Conservation (phyloP, 768 basidiomycete species). For the Phlebiopsis flavidoalba region DNA sequence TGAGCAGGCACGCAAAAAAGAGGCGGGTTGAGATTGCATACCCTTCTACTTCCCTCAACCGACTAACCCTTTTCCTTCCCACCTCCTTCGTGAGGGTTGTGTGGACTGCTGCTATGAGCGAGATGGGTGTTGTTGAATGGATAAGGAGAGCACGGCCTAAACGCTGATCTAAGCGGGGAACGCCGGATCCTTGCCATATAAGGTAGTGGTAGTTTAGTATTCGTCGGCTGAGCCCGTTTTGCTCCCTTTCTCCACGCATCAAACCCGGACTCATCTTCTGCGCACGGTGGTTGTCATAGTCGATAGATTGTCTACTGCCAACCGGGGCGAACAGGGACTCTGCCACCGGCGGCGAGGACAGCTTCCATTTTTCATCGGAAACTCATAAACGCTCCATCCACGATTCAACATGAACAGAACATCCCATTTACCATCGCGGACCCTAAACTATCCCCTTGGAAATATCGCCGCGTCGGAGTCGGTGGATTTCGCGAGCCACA, state of each 20-base stretch:
- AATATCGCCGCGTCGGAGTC: background rate
- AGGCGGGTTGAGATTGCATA: conserved; percentile 22
- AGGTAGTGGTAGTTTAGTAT: background rate
- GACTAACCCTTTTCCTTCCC: conserved; percentile 61
- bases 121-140: conserved; percentile 24
- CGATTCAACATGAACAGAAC: background rate
- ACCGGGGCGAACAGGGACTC: background rate
- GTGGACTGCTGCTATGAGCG: conserved; percentile 42
- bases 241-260: background rate
- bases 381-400: background rate
- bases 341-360: background rate
- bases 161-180: conserved; percentile 8
- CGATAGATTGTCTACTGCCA: background rate
- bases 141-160: conserved; percentile 14
- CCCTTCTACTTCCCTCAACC: conserved; percentile 76
- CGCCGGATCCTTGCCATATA: background rate
- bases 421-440: background rate
- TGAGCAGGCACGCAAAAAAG: background rate
- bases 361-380: background rate
- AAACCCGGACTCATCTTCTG: background rate
- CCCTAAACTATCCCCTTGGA: background rate
- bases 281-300: background rate
- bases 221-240: background rate
- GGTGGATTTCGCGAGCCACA: background rate
- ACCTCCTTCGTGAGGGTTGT: conserved; percentile 45